These are phyloP conservation scores for Colletotrichum orbiculare DNA, from an alignment of 2,329 filamentous ascomycete genomes.

Conservation along the genomic window DNA sequence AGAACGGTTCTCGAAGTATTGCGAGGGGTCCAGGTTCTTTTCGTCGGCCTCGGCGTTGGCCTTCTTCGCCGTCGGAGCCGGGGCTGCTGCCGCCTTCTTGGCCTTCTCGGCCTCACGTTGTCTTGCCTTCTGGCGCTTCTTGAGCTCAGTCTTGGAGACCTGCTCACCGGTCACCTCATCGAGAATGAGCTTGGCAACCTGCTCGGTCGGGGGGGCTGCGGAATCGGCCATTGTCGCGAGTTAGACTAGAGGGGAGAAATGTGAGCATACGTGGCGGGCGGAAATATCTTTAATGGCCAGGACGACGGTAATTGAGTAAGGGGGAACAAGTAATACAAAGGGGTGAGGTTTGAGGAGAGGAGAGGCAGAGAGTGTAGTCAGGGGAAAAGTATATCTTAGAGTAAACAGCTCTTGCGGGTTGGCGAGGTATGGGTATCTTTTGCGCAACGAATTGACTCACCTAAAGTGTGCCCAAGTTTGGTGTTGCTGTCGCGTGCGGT, in stretches of 20 bases:
- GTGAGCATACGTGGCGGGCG: not conserved
- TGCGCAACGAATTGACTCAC: constrained; percentile 20
- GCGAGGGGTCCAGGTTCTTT: constrained; percentile 67
- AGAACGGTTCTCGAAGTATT: constrained; percentile 96
- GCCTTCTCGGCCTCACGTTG: constrained; percentile 90
- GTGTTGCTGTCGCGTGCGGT: constrained; percentile 19
- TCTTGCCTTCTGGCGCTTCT: constrained; percentile 94
- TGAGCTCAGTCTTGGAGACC: constrained; percentile 87
- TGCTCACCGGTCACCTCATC: constrained; percentile 95
- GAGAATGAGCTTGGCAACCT: constrained; percentile 79
- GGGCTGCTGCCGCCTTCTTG: constrained; percentile 79
- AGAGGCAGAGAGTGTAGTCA: too few relatives aligned
- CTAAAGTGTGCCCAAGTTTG: constrained; percentile 4
- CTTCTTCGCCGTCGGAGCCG: constrained; percentile 74
- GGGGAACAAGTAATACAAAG: too few relatives aligned
- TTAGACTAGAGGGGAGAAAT: not conserved
- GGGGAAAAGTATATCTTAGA: too few relatives aligned
- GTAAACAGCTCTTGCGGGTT: not conserved
- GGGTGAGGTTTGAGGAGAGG: too few relatives aligned
- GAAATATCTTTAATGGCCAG: not conserved
- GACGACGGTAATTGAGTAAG: not conserved
- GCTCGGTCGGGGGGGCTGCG: constrained; percentile 56
- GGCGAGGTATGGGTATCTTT: too few relatives aligned
- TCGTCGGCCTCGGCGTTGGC: constrained; percentile 76
- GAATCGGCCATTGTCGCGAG: constrained; percentile 42